Evolutionary conservation across 441 rosid genomes (phyloP).

Genomic region (Populus hybrid): DNA sequence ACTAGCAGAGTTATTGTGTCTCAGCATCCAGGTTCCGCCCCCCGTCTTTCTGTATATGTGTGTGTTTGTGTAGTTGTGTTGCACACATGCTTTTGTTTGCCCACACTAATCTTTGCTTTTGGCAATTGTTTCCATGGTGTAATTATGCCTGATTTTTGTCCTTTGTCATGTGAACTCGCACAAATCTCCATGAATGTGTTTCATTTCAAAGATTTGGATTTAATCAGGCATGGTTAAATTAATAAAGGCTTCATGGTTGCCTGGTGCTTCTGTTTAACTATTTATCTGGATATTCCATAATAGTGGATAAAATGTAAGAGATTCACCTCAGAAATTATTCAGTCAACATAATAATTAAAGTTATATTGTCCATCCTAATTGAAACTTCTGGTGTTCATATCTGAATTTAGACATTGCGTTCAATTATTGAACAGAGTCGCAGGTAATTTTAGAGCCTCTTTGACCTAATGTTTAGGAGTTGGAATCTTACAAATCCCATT

Average conservation of each 20-base stretch:
- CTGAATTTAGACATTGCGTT: background rate
- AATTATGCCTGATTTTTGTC: background rate
- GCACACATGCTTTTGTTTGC: background rate
- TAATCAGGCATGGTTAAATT: background rate
- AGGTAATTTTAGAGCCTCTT: background rate
- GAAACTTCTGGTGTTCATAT: background rate
- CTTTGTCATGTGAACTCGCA: background rate
- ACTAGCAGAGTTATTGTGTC: constrained; percentile 85
- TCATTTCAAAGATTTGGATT: background rate
- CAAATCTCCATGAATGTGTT: background rate
- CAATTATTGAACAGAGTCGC: background rate
- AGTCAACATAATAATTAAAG: background rate
- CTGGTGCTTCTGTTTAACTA: background rate
- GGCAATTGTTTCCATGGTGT: background rate
- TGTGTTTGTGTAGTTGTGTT: background rate
- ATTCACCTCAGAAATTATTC: background rate
- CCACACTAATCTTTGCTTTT: background rate
- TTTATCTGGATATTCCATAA: background rate
- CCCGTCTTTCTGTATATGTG: background rate
- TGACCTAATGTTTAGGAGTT: background rate
- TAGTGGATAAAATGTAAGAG: background rate
- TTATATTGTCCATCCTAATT: background rate
- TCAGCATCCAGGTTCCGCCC: constrained; percentile 62
- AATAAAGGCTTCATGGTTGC: background rate
- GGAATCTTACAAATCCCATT: background rate